phyloP scores from a whole-genome alignment of 108 stramenopile genomes.

The Nannochloropsis gaditana region DNA sequence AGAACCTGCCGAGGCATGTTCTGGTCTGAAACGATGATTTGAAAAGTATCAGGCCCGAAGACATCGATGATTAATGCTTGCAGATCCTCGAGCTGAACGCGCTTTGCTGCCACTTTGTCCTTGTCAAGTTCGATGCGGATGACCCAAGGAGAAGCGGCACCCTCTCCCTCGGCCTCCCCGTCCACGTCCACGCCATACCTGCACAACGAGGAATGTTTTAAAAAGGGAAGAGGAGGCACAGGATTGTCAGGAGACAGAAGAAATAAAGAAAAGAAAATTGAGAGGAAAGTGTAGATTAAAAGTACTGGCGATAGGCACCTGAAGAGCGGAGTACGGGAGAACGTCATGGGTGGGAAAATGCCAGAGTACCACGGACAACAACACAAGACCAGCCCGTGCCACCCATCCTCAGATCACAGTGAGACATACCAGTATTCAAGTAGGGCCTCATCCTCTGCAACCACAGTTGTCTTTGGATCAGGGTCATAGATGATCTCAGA shows the following conservation, averaged over 20 bases:
- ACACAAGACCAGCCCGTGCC: neutral
- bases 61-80: neutral
- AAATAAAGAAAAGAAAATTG: too few relatives aligned
- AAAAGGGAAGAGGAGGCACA: neutral
- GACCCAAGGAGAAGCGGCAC: constrained; percentile 70
- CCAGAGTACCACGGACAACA: neutral
- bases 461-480: constrained; percentile 78
- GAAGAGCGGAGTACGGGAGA: neutral
- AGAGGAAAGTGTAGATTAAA: neutral
- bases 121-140: constrained; percentile 89
- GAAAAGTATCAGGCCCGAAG: constrained; percentile 15
- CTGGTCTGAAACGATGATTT: neutral
- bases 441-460: constrained; percentile 78
- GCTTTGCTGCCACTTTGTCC: constrained; percentile 47
- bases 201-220: neutral
- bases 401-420: neutral
- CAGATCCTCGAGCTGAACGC: constrained; percentile 9
- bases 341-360: neutral
- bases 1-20: constrained; percentile 34
- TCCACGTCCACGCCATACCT: constrained; percentile 14
- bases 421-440: constrained; percentile 59
- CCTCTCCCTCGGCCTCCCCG: neutral
- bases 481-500: constrained; percentile 97
- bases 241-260: neutral
- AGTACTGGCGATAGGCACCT: neutral